Percentiles rank a stretch among this genome's conserved stretches.
Conservation (phyloP, 306 rosid species). For the Cucurbita pepo region DNA sequence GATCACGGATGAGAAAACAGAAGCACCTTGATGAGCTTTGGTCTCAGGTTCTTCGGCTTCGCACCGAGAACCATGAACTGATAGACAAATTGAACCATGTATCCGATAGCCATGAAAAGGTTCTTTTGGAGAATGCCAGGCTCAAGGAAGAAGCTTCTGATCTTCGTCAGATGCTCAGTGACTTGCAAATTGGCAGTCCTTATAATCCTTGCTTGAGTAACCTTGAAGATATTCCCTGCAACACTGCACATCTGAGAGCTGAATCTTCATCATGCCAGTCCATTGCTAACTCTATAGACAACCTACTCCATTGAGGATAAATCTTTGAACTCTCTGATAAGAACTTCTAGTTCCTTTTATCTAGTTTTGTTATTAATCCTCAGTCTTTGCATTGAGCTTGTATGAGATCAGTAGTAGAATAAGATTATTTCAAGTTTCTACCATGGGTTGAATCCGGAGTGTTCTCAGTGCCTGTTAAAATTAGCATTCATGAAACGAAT, state of each 20-base stretch:
- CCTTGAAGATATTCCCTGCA: constrained; percentile 35
- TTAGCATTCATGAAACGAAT: constrained; percentile 3
- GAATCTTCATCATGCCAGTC: constrained; percentile 31
- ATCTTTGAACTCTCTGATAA: constrained; percentile 11
- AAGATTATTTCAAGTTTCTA: background rate
- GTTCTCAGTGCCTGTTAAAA: background rate
- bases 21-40: constrained; percentile 85
- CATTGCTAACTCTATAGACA: constrained; percentile 15
- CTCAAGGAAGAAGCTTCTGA: constrained; percentile 57
- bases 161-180: constrained; percentile 55
- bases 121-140: constrained; percentile 45
- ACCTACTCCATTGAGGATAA: constrained; percentile 25
- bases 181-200: constrained; percentile 48
- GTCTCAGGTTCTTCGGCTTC: constrained; percentile 84
- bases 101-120: constrained; percentile 48
- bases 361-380: constrained; percentile 12
- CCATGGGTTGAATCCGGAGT: background rate
- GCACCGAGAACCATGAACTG: constrained; percentile 66
- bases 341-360: constrained; percentile 10
- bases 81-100: constrained; percentile 50
- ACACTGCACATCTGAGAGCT: constrained; percentile 31
- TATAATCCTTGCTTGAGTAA: constrained; percentile 20
- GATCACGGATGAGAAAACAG: constrained; percentile 92
- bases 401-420: constrained; percentile 2
- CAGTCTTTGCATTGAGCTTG: constrained; percentile 4